phyloP scores from a whole-genome alignment of 768 basidiomycete species.

The Coprinellus micaceus region DNA sequence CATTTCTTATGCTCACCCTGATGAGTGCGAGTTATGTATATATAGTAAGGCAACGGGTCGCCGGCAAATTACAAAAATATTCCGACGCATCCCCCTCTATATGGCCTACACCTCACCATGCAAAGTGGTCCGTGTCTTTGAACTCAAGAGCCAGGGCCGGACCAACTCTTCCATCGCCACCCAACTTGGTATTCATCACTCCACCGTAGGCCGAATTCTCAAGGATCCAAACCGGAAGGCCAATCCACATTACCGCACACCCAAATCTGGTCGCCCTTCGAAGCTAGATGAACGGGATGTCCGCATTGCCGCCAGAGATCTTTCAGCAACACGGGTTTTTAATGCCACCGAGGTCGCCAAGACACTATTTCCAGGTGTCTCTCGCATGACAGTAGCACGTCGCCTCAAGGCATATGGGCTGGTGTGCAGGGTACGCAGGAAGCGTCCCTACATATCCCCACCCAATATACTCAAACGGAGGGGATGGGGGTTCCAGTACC shows the following conservation, averaged over 20 bases:
- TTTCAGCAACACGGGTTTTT: neutral
- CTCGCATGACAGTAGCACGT: neutral
- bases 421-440: neutral
- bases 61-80: neutral
- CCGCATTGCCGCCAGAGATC: neutral
- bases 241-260: neutral
- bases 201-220: neutral
- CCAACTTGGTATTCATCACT: neutral
- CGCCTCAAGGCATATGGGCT: neutral
- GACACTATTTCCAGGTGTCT: neutral
- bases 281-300: neutral
- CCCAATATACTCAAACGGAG: neutral
- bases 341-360: neutral
- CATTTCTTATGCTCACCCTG: neutral
- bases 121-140: neutral
- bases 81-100: neutral
- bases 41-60: neutral
- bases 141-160: neutral
- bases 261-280: neutral
- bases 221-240: neutral
- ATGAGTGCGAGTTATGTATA: neutral
- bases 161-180: neutral
- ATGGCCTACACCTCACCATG: neutral
- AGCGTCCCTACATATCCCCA: neutral
- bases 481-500: neutral